A percentile compares a stretch with the other conserved stretches of the same genome.
phyloP scores from a whole-genome alignment of 768 basidiomycete species.

The Gymnopilus dilepis region DNA sequence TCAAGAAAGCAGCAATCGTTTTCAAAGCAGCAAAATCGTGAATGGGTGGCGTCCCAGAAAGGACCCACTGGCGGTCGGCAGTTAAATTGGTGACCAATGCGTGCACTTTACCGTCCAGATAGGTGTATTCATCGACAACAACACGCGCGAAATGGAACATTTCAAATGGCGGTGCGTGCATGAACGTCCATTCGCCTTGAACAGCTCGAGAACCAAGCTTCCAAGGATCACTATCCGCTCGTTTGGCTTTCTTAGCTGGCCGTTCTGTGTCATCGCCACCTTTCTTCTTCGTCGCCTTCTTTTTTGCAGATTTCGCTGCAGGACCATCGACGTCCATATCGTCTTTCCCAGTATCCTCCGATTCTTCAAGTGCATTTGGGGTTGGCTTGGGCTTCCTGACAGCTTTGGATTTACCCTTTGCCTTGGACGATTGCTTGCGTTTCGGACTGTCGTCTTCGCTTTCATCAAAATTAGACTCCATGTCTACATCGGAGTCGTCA shows the following conservation, averaged over 20 bases:
- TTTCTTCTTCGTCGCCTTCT: slow-evolving; percentile 45
- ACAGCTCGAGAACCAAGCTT: slow-evolving; percentile 67
- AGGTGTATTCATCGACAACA: slow-evolving; percentile 95
- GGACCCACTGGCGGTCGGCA: slow-evolving; percentile 87
- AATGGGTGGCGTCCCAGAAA: slow-evolving; percentile 96
- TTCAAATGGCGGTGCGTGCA: slow-evolving; percentile 86
- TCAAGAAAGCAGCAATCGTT: slow-evolving; percentile 87
- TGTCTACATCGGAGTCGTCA: slow-evolving; percentile 38
- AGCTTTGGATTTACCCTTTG: slow-evolving; percentile 33
- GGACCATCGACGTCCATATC: slow-evolving; percentile 65
- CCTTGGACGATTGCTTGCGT: slow-evolving; percentile 25
- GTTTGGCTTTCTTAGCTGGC: slow-evolving; percentile 63
- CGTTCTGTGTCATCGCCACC: slow-evolving; percentile 41
- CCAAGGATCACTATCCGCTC: slow-evolving; percentile 78
- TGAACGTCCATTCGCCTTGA: slow-evolving; percentile 74
- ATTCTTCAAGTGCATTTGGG: slow-evolving; percentile 26
- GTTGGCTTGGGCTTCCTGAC: slow-evolving; percentile 36
- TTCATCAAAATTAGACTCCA: slow-evolving; percentile 37
- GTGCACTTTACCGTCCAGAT: slow-evolving; percentile 81
- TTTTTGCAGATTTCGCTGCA: slow-evolving; percentile 34
- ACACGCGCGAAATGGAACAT: slow-evolving; percentile 91
- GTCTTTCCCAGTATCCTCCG: slow-evolving; percentile 30
- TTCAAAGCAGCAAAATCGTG: slow-evolving; percentile 90
- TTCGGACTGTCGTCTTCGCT: slow-evolving; percentile 31
- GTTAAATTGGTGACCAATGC: slow-evolving; percentile 78